These are phyloP conservation scores for Phytophthora niederhauseri DNA, from an alignment of 352 stramenopile genomes.

Conservation along the genomic window DNA sequence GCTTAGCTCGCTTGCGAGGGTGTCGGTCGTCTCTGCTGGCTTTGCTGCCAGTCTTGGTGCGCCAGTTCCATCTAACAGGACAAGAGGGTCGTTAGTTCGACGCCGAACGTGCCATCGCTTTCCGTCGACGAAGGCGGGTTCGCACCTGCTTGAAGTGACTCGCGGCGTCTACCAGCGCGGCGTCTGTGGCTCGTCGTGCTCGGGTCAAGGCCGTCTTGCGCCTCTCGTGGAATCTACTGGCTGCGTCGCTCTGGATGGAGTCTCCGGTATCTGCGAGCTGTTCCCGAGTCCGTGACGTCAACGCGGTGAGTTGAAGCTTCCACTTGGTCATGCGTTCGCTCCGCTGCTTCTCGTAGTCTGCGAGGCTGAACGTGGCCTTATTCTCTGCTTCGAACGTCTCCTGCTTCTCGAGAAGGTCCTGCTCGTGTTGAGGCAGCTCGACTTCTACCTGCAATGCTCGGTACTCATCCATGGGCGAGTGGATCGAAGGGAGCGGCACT, in stretches of 20 bases:
- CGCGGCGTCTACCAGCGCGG: slow-evolving; percentile 53
- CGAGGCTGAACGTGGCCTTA: slow-evolving; percentile 26
- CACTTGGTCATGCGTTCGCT: slow-evolving; percentile 52
- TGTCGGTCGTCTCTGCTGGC: slow-evolving; percentile 43
- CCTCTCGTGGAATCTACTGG: slow-evolving; percentile 25
- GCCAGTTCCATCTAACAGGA: slow-evolving; percentile 55
- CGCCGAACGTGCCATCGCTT: slow-evolving; percentile 1
- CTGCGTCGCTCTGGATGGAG: slow-evolving; percentile 20
- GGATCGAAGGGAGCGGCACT: slow-evolving; percentile 9
- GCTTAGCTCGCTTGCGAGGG: slow-evolving; percentile 32
- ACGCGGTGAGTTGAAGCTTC: slow-evolving; percentile 54
- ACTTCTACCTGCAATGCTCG: slow-evolving; percentile 36
- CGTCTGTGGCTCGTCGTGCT: slow-evolving; percentile 42
- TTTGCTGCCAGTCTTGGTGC: slow-evolving; percentile 63
- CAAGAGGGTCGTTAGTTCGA: slow-evolving; percentile 30
- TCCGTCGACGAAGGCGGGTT: slow-evolving; percentile 5
- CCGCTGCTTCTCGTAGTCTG: slow-evolving; percentile 54
- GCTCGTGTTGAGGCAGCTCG: slow-evolving; percentile 23
- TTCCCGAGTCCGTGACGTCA: slow-evolving; percentile 50
- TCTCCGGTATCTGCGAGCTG: slow-evolving; percentile 40
- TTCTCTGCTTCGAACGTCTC: slow-evolving; percentile 22
- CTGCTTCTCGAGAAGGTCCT: slow-evolving; percentile 27
- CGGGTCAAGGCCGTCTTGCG: slow-evolving; percentile 36
- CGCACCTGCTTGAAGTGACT: slow-evolving; percentile 64
- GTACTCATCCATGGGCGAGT: slow-evolving; percentile 45